These are phyloP conservation scores for Thielaviopsis euricoi DNA, from an alignment of 2,329 filamentous ascomycete species.

Conservation along the genomic window DNA sequence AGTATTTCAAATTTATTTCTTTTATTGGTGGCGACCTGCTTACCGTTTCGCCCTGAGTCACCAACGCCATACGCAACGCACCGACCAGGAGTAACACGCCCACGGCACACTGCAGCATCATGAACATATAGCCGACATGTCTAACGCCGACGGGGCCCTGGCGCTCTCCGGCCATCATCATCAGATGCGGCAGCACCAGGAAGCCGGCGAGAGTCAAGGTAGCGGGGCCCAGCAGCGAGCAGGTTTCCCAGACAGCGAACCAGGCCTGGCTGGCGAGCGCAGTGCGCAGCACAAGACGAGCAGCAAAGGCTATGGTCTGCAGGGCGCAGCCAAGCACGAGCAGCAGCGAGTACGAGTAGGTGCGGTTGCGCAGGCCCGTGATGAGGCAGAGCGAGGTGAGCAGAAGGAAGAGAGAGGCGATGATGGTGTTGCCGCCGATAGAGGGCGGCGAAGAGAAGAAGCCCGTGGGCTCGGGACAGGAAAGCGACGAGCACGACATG, in stretches of 20 bases:
- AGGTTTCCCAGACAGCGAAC: constrained; percentile 29
- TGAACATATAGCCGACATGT: constrained; percentile 20
- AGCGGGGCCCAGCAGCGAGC: constrained; percentile 30
- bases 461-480: neutral
- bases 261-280: constrained; percentile 19
- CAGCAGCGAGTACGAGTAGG: constrained; percentile 24
- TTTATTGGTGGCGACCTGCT: constrained; percentile 12
- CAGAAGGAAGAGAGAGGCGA: constrained; percentile 24
- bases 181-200: constrained; percentile 27
- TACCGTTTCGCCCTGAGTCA: constrained; percentile 21
- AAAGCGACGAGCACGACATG: neutral
- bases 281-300: constrained; percentile 25
- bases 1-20: neutral
- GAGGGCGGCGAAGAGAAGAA: constrained; percentile 13
- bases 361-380: constrained; percentile 24
- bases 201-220: constrained; percentile 29
- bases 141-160: constrained; percentile 22
- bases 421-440: constrained; percentile 24
- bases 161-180: constrained; percentile 29
- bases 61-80: constrained; percentile 23
- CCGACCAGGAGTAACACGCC: constrained; percentile 25
- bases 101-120: constrained; percentile 20
- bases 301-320: constrained; percentile 30
- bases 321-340: constrained; percentile 26
- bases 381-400: constrained; percentile 23